Percentiles rank a stretch among this genome's conserved stretches.
Evolutionary conservation across 2,329 filamentous ascomycete genomes (phyloP).

Genomic region (Aspergillus amoenus): DNA sequence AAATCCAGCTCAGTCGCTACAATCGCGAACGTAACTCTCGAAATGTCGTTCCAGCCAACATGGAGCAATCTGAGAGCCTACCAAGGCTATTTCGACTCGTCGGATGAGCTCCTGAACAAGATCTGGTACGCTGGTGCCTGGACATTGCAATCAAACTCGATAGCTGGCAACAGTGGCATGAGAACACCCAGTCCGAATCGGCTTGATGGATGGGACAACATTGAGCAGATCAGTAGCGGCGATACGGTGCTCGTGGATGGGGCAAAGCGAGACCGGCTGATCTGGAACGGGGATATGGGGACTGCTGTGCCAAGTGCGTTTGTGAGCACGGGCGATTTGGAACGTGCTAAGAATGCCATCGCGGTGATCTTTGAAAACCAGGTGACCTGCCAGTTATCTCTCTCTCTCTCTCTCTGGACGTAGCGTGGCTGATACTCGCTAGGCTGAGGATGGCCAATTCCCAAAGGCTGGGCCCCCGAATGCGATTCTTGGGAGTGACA

Average conservation of each 20-base stretch:
- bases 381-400: too few species aligned
- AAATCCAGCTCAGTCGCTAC: background rate
- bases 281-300: background rate
- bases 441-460: background rate
- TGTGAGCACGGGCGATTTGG: slow-evolving; percentile 20
- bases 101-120: slow-evolving; percentile 51
- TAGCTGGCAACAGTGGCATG: background rate
- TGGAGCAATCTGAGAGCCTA: slow-evolving; percentile 45
- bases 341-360: background rate
- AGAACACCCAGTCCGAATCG: background rate
- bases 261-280: background rate
- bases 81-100: slow-evolving; percentile 52
- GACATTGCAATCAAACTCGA: slow-evolving; percentile 35
- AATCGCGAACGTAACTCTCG: background rate
- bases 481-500: background rate
- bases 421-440: background rate
- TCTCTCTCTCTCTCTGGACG: too few species aligned
- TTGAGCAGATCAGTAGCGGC: background rate
- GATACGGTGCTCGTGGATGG: background rate
- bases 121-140: slow-evolving; percentile 59
- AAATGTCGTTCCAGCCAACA: background rate
- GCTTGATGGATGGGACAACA: background rate
- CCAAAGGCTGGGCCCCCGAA: background rate
- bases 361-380: background rate
- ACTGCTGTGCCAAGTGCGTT: background rate